phyloP scores from a whole-genome alignment of 2,329 filamentous ascomycete genomes.

The Penicillium aurantiogriseum region DNA sequence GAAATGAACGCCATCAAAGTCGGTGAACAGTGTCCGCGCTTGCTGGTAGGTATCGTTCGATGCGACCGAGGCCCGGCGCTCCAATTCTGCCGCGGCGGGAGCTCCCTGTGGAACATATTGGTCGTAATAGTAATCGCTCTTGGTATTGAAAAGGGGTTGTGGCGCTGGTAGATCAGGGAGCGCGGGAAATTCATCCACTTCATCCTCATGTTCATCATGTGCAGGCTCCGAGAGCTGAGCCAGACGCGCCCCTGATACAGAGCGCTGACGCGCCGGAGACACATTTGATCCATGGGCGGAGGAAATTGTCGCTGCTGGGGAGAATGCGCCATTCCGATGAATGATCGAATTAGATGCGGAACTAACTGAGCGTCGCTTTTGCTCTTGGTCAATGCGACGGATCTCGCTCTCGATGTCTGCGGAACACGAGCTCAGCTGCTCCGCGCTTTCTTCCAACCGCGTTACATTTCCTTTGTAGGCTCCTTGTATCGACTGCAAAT shows the following conservation, averaged over 20 bases:
- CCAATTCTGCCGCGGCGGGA: slow-evolving; percentile 16
- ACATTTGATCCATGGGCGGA: slow-evolving; percentile 45
- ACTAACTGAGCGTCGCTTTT: slow-evolving; percentile 43
- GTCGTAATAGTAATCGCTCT: slow-evolving; percentile 16
- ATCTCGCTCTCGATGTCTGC: slow-evolving; percentile 47
- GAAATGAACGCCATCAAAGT: slow-evolving; percentile 53
- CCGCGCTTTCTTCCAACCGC: slow-evolving; percentile 49
- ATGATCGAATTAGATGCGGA: slow-evolving; percentile 46
- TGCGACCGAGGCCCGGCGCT: slow-evolving; percentile 40
- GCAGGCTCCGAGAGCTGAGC: slow-evolving; percentile 43
- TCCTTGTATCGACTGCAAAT: slow-evolving; percentile 51
- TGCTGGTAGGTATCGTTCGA: slow-evolving; percentile 50
- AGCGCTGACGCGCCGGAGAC: slow-evolving; percentile 40
- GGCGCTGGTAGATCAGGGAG: slow-evolving; percentile 12
- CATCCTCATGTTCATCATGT: slow-evolving; percentile 31
- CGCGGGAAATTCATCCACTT: slow-evolving; percentile 19
- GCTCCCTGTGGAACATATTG: slow-evolving; percentile 17
- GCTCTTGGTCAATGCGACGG: slow-evolving; percentile 46
- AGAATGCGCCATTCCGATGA: slow-evolving; percentile 43
- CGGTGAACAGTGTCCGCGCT: slow-evolving; percentile 44
- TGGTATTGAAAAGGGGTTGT: slow-evolving; percentile 14
- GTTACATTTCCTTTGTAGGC: slow-evolving; percentile 52
- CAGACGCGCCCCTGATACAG: slow-evolving; percentile 39
- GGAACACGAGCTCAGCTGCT: slow-evolving; percentile 48
- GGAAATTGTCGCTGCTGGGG: slow-evolving; percentile 36